Base-by-base conservation (phyloP, 139 green algal species). In the Zygnema circumcarinatum region DNA sequence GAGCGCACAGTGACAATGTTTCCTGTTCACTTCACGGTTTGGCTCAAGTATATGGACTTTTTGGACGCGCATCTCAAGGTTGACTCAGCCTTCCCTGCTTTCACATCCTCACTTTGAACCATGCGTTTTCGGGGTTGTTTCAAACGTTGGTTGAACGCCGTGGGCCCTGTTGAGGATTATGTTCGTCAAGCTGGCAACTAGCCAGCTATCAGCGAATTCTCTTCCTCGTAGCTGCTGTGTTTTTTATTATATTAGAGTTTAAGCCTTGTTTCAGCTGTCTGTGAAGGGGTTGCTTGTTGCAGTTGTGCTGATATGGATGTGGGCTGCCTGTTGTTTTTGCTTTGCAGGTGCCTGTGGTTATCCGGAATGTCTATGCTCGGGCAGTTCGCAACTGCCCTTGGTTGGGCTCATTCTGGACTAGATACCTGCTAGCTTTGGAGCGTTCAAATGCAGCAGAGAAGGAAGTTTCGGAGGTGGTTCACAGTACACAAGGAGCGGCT, bases 311-410 rank as follows among this genome's bases (percentile, higher is more conserved):
- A n/a, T 29, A 36, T 22, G 25, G 22, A 54, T 22, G 0, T 25
- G 74, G 54, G 33, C 31, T 67, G 29, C 33, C 52, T 21, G 22
- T 20, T 67, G 38, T 39, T 39, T 80, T 38, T 80, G 11, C n/a
- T 35, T 41, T 78, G 7, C 67, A 93, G 80, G 75, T 93, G 29
- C 88, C 79, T 16, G n/a, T 32, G 0, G 79, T 92, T 1, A 74
- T 90, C 16, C 7, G 20, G 16, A 53, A 25, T 20, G 88, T 92
- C 20, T 85, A 90, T 54, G 32, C 56, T 0, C 31, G 89, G 2
- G 89, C 89, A 16, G 79, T 86, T 22, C 76, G 89, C 29, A 92
- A 92, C 74, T 92, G 87, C 53, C 89, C 89, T 0, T 92, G 89
- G 89, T 83, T 92, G 31, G 67, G 79, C 38, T 40, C 40, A 1